Evolutionary conservation across 2,329 filamentous ascomycete genomes (phyloP).

Genomic region (Colletotrichum nymphaeae): DNA sequence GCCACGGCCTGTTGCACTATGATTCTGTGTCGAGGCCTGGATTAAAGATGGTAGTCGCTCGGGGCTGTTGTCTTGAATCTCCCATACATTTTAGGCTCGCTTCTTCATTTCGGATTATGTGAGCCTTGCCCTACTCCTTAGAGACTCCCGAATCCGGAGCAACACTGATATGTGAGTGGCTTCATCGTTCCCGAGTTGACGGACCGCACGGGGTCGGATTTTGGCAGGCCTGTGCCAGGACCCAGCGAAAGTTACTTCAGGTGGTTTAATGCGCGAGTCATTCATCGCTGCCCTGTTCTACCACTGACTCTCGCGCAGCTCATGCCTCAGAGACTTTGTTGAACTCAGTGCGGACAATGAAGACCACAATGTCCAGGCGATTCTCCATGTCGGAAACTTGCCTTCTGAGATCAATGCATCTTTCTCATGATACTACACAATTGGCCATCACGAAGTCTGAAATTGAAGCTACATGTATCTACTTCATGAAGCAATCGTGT

Average conservation of each 20-base stretch:
- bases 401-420: too few relatives aligned
- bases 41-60: too few relatives aligned
- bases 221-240: not conserved
- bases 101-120: too few relatives aligned
- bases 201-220: not conserved
- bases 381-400: too few relatives aligned
- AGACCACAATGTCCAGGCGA: not conserved
- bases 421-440: not conserved
- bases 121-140: not conserved
- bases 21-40: too few relatives aligned
- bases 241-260: not conserved
- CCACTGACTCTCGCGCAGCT: not conserved
- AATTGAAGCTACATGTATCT: not conserved
- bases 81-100: too few relatives aligned
- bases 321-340: not conserved
- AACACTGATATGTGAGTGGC: not conserved
- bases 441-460: not conserved
- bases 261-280: not conserved
- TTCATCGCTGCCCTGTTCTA: not conserved
- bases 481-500: slow-evolving; percentile 45
- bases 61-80: too few relatives aligned
- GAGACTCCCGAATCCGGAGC: not conserved
- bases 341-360: not conserved
- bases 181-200: not conserved
- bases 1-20: too few relatives aligned